Percentiles rank a stretch among this genome's conserved stretches.
Conservation (phyloP, 2,329 filamentous ascomycete species). For the Colletotrichum endophyticum region DNA sequence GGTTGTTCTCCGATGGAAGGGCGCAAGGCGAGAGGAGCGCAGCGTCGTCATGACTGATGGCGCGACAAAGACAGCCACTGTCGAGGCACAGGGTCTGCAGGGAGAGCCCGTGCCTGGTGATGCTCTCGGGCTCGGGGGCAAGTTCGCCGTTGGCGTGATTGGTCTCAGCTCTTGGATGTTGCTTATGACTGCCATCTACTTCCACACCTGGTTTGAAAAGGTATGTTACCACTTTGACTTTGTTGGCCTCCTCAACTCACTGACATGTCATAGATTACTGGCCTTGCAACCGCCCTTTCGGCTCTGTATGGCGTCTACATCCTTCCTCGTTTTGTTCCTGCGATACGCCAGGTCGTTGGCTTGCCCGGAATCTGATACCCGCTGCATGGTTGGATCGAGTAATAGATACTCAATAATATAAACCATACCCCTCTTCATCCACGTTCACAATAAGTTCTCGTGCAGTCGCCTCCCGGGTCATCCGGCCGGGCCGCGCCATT, state of each 20-base stretch:
- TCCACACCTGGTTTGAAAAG: slow-evolving; percentile 99
- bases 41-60: slow-evolving; percentile 71
- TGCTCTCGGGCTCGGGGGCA: slow-evolving; percentile 49
- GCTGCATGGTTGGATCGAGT: not conserved
- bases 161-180: slow-evolving; percentile 91
- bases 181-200: slow-evolving; percentile 97
- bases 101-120: not conserved
- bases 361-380: slow-evolving; percentile 52
- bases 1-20: slow-evolving; percentile 52
- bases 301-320: slow-evolving; percentile 57
- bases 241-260: not conserved
- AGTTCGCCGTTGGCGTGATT: slow-evolving; percentile 68
- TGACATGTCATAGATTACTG: slow-evolving; percentile 52
- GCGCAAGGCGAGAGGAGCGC: slow-evolving; percentile 61
- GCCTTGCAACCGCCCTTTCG: slow-evolving; percentile 51
- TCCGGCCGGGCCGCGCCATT: not conserved
- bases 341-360: slow-evolving; percentile 49
- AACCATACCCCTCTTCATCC: not conserved
- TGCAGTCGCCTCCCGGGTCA: not conserved
- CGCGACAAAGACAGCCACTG: slow-evolving; percentile 63
- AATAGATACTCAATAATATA: not conserved
- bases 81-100: slow-evolving; percentile 41
- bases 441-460: too few relatives aligned
- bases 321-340: slow-evolving; percentile 55
- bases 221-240: slow-evolving; percentile 46